Evolutionary conservation across 1,284 basidiomycete genomes (phyloP).

Genomic region (Cutaneotrichosporon sp.): DNA sequence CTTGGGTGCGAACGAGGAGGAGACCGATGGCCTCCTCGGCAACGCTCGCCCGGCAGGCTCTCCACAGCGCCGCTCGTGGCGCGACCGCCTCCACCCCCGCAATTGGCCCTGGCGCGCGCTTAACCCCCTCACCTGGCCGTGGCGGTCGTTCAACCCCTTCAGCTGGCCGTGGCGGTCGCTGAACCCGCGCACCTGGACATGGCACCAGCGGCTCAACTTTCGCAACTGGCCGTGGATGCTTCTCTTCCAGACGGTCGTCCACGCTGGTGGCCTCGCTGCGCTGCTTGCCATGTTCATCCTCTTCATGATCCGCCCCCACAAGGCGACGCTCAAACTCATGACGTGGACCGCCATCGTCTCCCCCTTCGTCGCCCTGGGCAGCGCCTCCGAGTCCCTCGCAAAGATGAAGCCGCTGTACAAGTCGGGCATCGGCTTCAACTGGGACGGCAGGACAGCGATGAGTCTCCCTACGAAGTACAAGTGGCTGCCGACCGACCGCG

Average conservation of each 20-base stretch:
- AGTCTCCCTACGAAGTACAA: neutral
- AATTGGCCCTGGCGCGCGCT: neutral
- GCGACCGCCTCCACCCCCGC: neutral
- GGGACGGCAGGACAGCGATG: slow-evolving; percentile 6
- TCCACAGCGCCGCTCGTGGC: neutral
- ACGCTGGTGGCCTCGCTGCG: neutral
- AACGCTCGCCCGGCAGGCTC: neutral
- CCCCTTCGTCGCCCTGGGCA: neutral
- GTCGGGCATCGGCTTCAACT: slow-evolving; percentile 1
- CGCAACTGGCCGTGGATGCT: slow-evolving; percentile 7
- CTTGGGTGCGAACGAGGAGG: neutral
- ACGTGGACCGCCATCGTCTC: slow-evolving; percentile 1
- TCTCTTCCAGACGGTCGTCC: neutral
- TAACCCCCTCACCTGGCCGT: neutral
- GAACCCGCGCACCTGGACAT: slow-evolving; percentile 2
- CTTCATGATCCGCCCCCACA: slow-evolving; percentile 3
- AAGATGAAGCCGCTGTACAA: slow-evolving; percentile 8
- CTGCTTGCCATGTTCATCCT: slow-evolving; percentile 1
- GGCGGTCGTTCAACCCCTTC: neutral
- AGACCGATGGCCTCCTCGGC: neutral
- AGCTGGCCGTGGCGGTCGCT: neutral
- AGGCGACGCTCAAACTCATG: slow-evolving; percentile 7
- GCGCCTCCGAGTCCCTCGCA: neutral
- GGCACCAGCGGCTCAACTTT: neutral
- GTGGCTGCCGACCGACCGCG: neutral